Evolutionary conservation across 2,329 filamentous ascomycete genomes (phyloP), one percentile per base, ranked within the genome.

Genomic region (Dactylella cylindrospora): DNA sequence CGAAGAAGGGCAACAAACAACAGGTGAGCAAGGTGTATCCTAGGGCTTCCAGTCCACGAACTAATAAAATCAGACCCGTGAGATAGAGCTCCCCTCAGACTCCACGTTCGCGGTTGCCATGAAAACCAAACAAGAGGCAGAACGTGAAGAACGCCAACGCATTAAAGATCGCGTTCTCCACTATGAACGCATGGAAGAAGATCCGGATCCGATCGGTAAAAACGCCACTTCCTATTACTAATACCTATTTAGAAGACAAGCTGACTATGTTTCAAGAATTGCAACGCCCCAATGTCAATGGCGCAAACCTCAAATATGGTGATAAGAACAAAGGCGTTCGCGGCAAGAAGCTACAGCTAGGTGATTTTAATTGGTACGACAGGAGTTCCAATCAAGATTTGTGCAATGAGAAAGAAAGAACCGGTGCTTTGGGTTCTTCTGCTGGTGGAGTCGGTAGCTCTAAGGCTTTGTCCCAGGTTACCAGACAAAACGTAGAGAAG

Each of bases 131-230:
- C 90, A 96, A 72, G 87, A 94, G 74, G 91, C 90, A 2, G 91
- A 97, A 72, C 85, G 86, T 47, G 93, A 95, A 71, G 94, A 98
- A 73, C 91, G 98, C 73, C 90, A 96, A 73, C 87, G 93, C 65
- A 98, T 98, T 81, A 98, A 98, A 77, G 95, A 89, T 70, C 79
- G 98, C 38, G 93, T 98, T 49, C 78, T 98, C 68, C 97, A 96
- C 74, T 95, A 96, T 71, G 93, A 98, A 74, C 82, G 66, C 9
- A 67, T 95, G 71, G 84, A 88, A 45, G 90, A 94, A 70, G 44
- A 61, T 19, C 44, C 36, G 2, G 38, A 12, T 9, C 47, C 49
- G 10, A 41, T 39, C 44, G 54, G 57, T 53, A 60, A 7, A 51
- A 20, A 22, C 8, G 8, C 3, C 13, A 19, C 13, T 29, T 7